A percentile compares a stretch with the other conserved stretches of the same genome.
Conservation (phyloP, 1,139 yeast species). For the Spathaspora sp. region DNA sequence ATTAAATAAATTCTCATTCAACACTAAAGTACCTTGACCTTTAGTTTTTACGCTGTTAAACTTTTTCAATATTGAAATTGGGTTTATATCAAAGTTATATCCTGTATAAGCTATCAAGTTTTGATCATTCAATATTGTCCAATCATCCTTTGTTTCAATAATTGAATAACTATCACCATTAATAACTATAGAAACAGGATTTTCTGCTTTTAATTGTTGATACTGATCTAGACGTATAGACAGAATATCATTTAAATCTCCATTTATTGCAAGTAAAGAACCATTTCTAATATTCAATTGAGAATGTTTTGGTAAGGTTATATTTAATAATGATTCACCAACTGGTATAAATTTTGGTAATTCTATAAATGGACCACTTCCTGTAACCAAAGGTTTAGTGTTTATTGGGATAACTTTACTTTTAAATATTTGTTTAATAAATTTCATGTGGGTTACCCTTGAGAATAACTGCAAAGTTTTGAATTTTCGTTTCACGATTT, state of each 20-base stretch:
- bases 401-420: background rate
- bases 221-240: slow-evolving; percentile 7
- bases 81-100: slow-evolving; percentile 26
- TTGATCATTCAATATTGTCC: slow-evolving; percentile 36
- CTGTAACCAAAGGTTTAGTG: slow-evolving; percentile 20
- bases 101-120: slow-evolving; percentile 50
- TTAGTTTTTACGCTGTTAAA: slow-evolving; percentile 20
- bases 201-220: background rate
- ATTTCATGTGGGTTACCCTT: too few species aligned
- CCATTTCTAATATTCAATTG: slow-evolving; percentile 31
- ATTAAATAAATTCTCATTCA: slow-evolving; percentile 35
- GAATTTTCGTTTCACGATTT: too few species aligned
- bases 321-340: slow-evolving; percentile 23
- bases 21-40: slow-evolving; percentile 40
- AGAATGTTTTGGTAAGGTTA: slow-evolving; percentile 14
- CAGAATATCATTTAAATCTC: slow-evolving; percentile 18
- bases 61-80: slow-evolving; percentile 17
- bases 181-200: slow-evolving; percentile 7
- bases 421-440: background rate
- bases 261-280: slow-evolving; percentile 35
- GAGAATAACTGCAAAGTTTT: too few species aligned
- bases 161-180: slow-evolving; percentile 15
- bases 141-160: slow-evolving; percentile 25
- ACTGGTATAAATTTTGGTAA: slow-evolving; percentile 34
- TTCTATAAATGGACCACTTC: slow-evolving; percentile 43